Conservation (phyloP, 352 stramenopile species). For the Pythium biforme region DNA sequence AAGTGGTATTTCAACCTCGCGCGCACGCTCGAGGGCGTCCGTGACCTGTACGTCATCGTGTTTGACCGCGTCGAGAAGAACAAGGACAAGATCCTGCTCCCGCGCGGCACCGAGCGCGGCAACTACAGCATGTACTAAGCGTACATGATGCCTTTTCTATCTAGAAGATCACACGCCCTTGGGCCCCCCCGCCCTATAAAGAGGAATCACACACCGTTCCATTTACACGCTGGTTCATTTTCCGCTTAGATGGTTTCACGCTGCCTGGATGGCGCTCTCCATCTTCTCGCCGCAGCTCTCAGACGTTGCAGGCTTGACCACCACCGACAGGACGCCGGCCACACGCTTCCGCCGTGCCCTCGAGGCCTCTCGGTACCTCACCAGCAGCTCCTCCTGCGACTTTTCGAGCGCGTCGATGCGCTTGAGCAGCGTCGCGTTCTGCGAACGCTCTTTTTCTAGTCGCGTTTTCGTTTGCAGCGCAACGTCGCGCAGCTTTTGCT, state of each 20-base stretch:
- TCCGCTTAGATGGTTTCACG: no score
- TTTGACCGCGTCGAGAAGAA: constrained; percentile 76
- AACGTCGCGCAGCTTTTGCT: constrained; percentile 2
- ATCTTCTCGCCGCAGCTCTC: neutral
- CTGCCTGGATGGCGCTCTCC: no score
- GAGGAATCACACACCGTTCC: no score
- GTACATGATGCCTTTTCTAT: no score
- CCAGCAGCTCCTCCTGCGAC: constrained; percentile 16
- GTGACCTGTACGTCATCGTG: constrained; percentile 75
- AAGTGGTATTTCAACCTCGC: constrained; percentile 86
- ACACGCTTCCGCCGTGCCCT: no score
- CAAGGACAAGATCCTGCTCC: constrained; percentile 77
- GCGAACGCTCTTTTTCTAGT: constrained; percentile 9
- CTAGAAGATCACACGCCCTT: no score
- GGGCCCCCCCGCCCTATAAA: no score
- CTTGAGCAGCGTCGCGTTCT: constrained; percentile 2
- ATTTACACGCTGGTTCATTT: no score
- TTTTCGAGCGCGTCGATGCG: constrained; percentile 13
- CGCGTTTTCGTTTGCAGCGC: constrained; percentile 10
- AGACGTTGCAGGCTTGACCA: no score
- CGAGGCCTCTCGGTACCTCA: constrained; percentile 22
- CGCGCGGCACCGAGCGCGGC: constrained; percentile 62
- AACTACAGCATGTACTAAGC: constrained; percentile 82
- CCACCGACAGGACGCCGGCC: no score
- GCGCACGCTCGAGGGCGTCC: constrained; percentile 64